These are phyloP conservation scores for Noccaea bulbosa DNA, from an alignment of 345 rosid genomes.

Conservation along the genomic window DNA sequence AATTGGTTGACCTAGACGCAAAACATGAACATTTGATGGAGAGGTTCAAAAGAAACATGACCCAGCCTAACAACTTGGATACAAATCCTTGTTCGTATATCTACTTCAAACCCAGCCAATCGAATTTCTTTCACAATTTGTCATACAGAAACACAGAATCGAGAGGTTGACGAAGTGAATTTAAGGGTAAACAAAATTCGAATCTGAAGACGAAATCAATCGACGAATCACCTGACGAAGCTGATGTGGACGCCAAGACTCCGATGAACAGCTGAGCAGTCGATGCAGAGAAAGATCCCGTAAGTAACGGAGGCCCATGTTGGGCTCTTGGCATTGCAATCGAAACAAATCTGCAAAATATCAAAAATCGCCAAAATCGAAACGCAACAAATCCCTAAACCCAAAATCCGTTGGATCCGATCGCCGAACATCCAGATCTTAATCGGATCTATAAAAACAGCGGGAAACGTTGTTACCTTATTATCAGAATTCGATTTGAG, in stretches of 20 bases:
- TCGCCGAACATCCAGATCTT: background rate
- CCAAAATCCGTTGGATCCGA: slow-evolving; percentile 7
- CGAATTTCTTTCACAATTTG: background rate
- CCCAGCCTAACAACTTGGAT: no score
- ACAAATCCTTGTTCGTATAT: no score
- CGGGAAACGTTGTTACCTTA: slow-evolving; percentile 54
- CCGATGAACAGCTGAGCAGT: slow-evolving; percentile 96
- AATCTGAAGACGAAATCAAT: background rate
- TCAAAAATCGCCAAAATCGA: background rate
- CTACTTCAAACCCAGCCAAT: no score
- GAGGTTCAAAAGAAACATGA: background rate
- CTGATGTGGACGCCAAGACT: slow-evolving; percentile 97
- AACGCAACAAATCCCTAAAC: background rate
- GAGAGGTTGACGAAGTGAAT: no score
- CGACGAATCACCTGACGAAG: slow-evolving; percentile 68
- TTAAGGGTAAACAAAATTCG: no score
- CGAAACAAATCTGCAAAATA: slow-evolving; percentile 73
- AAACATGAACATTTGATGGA: background rate
- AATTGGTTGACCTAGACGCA: slow-evolving; percentile 77
- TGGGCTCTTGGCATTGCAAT: slow-evolving; percentile 95
- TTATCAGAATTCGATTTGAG: slow-evolving; percentile 88
- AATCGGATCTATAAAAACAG: background rate
- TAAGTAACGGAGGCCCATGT: slow-evolving; percentile 98
- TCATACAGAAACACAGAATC: background rate
- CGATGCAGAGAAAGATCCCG: slow-evolving; percentile 96